These are phyloP conservation scores for Rosa chinensis DNA, from an alignment of 306 rosid genomes.

Conservation along the genomic window DNA sequence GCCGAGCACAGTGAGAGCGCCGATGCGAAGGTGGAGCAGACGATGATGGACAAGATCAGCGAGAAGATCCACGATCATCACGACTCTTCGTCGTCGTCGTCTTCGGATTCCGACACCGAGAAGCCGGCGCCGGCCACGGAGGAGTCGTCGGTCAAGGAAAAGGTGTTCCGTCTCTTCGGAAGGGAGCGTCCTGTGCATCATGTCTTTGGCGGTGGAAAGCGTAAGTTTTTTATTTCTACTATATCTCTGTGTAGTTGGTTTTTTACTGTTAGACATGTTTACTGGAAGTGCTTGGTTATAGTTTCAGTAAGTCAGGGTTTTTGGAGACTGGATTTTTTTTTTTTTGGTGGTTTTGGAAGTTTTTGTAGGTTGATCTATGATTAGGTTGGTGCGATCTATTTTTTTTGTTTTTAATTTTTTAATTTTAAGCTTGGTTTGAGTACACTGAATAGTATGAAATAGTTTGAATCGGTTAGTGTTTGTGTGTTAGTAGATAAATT, in stretches of 20 bases:
- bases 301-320: background rate
- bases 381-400: background rate
- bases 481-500: background rate
- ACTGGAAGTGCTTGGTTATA: background rate
- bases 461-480: background rate
- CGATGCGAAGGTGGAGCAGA: conserved; percentile 32
- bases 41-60: conserved; percentile 16
- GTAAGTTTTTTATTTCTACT: conserved; percentile 32
- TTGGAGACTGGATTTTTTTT: background rate
- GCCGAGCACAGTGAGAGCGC: conserved; percentile 45
- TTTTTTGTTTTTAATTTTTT: too few species aligned
- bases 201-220: conserved; percentile 85
- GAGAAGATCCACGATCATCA: conserved; percentile 13
- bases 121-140: conserved; percentile 35
- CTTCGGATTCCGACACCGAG: conserved; percentile 51
- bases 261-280: background rate
- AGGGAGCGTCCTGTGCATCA: conserved; percentile 73
- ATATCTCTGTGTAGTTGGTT: background rate
- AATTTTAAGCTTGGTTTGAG: background rate
- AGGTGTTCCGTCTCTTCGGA: conserved; percentile 74
- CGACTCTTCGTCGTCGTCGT: conserved; percentile 50
- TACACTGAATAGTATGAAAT: too few species aligned
- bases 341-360: background rate
- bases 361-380: background rate
- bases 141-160: conserved; percentile 40